These are phyloP conservation scores for Domatiomyces globalis DNA, from an alignment of 2,329 filamentous ascomycete genomes.

Conservation along the genomic window DNA sequence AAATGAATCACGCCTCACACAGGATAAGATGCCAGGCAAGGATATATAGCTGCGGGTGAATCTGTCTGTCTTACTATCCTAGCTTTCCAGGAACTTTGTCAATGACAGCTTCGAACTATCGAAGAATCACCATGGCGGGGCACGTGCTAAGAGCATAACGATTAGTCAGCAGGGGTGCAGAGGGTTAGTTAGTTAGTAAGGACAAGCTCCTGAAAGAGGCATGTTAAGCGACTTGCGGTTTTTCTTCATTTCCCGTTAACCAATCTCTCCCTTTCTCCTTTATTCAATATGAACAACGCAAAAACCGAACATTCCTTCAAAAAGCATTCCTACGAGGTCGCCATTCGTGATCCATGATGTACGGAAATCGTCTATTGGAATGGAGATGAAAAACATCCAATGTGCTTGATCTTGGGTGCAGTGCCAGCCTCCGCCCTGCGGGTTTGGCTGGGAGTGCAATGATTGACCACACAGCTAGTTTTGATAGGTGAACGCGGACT, in stretches of 20 bases:
- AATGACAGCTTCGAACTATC: too few species aligned
- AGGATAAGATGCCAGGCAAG: too few species aligned
- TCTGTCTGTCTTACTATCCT: too few species aligned
- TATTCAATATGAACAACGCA: conserved; percentile 20
- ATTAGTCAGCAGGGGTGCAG: too few species aligned
- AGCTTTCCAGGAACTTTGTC: too few species aligned
- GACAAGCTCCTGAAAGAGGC: neutral
- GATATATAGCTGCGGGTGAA: too few species aligned
- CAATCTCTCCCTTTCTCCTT: conserved; percentile 6
- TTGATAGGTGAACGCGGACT: neutral
- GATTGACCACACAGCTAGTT: conserved; percentile 17
- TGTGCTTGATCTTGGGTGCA: conserved; percentile 20
- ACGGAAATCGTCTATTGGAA: conserved; percentile 22
- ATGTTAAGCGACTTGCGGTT: neutral
- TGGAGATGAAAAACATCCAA: conserved; percentile 15
- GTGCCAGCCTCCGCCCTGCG: conserved; percentile 14
- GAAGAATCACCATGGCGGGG: too few species aligned
- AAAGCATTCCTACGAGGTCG: conserved; percentile 21
- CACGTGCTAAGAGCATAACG: too few species aligned
- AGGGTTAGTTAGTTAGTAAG: too few species aligned
- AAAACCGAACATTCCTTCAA: conserved; percentile 20
- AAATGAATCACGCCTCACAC: too few species aligned
- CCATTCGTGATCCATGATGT: conserved; percentile 17
- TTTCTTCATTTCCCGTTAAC: neutral
- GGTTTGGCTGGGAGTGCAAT: conserved; percentile 20